Evolutionary conservation across 1,284 basidiomycete genomes (phyloP).

Genomic region (Phenoliferia sp.): DNA sequence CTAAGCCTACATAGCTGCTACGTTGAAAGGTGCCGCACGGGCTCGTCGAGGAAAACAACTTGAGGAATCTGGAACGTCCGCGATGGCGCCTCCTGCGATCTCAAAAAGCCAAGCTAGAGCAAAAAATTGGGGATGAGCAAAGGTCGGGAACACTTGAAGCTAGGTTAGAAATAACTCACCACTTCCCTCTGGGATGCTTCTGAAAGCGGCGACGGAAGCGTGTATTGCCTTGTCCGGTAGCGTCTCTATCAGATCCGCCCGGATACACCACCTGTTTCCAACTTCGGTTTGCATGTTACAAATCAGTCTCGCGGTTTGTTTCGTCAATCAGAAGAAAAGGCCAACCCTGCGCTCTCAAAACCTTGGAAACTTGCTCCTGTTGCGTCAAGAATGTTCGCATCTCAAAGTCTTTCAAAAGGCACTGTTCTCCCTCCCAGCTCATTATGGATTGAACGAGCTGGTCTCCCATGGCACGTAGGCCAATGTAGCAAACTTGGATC

Average conservation of each 20-base stretch:
- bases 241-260: constrained; percentile 53
- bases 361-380: constrained; percentile 83
- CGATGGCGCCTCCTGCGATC: constrained; percentile 72
- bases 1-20: constrained; percentile 59
- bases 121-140: not conserved
- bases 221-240: constrained; percentile 80
- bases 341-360: constrained; percentile 66
- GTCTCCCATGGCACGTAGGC: constrained; percentile 62
- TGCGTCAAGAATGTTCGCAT: constrained; percentile 82
- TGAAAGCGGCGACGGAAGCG: constrained; percentile 72
- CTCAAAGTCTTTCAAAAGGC: constrained; percentile 78
- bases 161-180: not conserved
- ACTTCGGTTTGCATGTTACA: no score
- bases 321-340: not conserved
- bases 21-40: constrained; percentile 72
- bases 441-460: constrained; percentile 74
- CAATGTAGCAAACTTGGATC: constrained; percentile 82
- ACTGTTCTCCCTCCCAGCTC: constrained; percentile 68
- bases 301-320: no score
- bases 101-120: constrained; percentile 71
- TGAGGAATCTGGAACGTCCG: constrained; percentile 28
- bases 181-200: constrained; percentile 60
- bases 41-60: constrained; percentile 67
- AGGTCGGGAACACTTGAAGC: not conserved
- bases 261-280: constrained; percentile 72